Evolutionary conservation across 768 basidiomycete genomes (phyloP).

Genomic region (Coprinellus micaceus): DNA sequence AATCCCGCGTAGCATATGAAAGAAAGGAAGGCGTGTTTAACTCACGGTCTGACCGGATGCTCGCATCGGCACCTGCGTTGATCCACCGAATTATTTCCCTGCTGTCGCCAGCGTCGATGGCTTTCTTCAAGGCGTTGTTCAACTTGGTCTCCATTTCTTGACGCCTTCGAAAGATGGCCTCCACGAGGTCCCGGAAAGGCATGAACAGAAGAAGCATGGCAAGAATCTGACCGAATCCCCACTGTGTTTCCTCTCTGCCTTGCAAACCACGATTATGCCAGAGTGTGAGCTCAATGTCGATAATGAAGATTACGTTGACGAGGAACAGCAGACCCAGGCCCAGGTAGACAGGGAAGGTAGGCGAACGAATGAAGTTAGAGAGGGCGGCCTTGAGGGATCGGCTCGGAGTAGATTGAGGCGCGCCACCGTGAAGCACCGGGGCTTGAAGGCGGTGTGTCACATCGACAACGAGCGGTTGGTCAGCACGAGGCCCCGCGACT

Average conservation of each 20-base stretch:
- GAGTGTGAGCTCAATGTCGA: conserved; percentile 18
- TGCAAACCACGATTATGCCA: conserved; percentile 4
- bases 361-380: neutral
- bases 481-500: neutral
- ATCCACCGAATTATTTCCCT: too few species aligned
- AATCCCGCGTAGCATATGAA: too few species aligned
- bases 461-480: neutral
- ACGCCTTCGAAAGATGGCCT: neutral
- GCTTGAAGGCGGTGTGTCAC: too few species aligned
- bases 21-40: too few species aligned
- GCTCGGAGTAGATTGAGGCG: neutral
- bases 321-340: conserved; percentile 10
- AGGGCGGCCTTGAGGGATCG: neutral
- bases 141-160: too few species aligned
- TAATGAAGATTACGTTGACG: conserved; percentile 17
- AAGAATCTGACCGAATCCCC: conserved; percentile 20
- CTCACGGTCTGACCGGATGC: too few species aligned
- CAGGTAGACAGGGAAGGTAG: neutral
- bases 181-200: conserved; percentile 16
- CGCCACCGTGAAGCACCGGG: too few species aligned
- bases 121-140: too few species aligned
- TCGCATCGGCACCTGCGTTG: too few species aligned
- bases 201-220: conserved; percentile 19
- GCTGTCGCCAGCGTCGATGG: too few species aligned
- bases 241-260: conserved; percentile 4